phyloP scores from a whole-genome alignment of 805 yeast genomes.

The Kockiozyma suomiensis region DNA sequence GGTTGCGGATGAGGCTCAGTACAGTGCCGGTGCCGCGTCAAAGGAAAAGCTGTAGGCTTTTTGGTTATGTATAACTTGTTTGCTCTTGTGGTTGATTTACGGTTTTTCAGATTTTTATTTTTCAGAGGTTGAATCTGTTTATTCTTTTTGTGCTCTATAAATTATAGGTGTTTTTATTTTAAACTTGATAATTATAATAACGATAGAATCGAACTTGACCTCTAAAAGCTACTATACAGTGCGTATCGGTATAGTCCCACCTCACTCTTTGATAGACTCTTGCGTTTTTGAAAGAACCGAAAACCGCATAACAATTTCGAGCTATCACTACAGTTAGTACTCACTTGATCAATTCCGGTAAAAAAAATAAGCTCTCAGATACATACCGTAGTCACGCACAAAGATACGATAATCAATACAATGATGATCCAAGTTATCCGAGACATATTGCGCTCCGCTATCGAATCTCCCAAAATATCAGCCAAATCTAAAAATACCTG shows the following conservation, averaged over 20 bases:
- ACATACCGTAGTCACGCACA: constrained; percentile 60
- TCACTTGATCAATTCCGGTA: neutral
- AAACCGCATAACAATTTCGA: constrained; percentile 19
- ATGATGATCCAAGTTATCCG: constrained; percentile 86
- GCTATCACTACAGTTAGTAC: neutral
- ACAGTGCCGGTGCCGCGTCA: neutral
- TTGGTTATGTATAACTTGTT: no score
- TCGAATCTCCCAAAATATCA: constrained; percentile 89
- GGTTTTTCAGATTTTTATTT: no score
- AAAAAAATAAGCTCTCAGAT: neutral
- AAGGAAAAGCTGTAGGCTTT: constrained; percentile 5
- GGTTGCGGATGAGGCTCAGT: constrained; percentile 7
- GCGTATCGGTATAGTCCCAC: no score
- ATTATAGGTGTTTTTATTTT: no score
- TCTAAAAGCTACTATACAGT: no score
- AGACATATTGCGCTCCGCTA: constrained; percentile 90
- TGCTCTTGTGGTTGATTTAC: no score
- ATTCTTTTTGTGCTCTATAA: no score
- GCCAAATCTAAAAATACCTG: constrained; percentile 91
- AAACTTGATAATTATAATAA: no score
- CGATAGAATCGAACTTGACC: no score
- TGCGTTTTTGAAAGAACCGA: constrained; percentile 7
- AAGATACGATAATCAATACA: constrained; percentile 73
- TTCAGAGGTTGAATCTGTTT: neutral
- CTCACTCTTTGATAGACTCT: neutral